Evolutionary conservation across 108 stramenopile genomes (phyloP), one percentile per base, ranked within the genome.

Genomic region (Pelagomonas calceolata): DNA sequence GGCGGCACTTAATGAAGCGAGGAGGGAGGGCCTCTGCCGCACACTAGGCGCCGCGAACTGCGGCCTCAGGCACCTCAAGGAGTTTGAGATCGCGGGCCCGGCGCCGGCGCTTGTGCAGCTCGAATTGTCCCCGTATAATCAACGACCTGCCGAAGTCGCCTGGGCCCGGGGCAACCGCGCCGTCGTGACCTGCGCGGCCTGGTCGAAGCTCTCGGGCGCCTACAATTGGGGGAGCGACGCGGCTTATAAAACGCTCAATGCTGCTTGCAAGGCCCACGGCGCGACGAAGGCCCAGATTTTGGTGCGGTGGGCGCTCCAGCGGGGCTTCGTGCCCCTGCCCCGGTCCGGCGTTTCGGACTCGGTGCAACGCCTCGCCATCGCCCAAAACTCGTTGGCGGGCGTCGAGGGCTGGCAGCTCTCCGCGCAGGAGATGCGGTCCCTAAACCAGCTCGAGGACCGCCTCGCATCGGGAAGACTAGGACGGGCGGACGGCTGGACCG

Each of bases 221-320:
- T 74, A 72, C 88, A 87, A 29, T 86, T 87, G 0, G 76, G 68
- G 26, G 77, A 85, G 32, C 80, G 80, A 63, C 88, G 90, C 86
- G 76, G 80, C 32, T 69, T 86, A 21, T 32, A 87, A 31, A 73
- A 78, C 31, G 36, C 31, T 68, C 68, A 68, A 68, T 39, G 80
- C 84, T 4, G 65, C 88, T 26, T 85, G 88, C 0, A 79, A 83
- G 44, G 64, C 32, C 0, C 86, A 83, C 44, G 81, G 81, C 30
- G 80, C 89, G 74, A 91, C 90, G 63, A 91, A 91, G 74, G 88
- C 88, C 18, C 90, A 91, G 74, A 68, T 91, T 0, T 70, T 91
- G 68, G 85, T 89, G 0, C 72, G 85, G 46, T 91, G 90, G 90
- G 76, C 88, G 16, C 43, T 88, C 29, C 88, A 89, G 77, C 86